Base-by-base conservation (phyloP, 2,329 filamentous ascomycete species). In the Calonectria pauciramosa region DNA sequence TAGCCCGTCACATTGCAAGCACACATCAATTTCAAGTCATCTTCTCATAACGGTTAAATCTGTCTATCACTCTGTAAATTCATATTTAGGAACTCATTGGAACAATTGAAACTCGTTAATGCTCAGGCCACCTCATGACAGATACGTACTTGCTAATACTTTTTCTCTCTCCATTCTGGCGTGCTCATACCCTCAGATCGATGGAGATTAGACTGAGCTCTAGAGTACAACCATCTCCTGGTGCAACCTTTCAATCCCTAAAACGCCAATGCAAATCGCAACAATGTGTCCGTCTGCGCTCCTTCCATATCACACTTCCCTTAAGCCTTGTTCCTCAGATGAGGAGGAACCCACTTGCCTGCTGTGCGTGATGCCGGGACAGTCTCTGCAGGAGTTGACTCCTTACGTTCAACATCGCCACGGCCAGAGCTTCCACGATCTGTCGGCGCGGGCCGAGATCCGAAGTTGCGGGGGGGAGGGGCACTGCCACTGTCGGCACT, bases 321-420 rank as follows among this genome's bases (percentile, higher is more conserved):
- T 77, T 67, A 80, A 71, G 77, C 78, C 81, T 84, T 82, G 77
- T 85, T 84, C 77, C 84, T 84, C 82, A 81, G 44, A 75, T 87
- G 85, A 80, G 84, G 85, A 79, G 91, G 91, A 80, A 93, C 90
- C 85, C 89, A 93, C 84, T 92, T 93, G 79, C 91, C 91, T 59
- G 89, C 80, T 34, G 85, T 87, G 52, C 91, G 89, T 52, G 89
- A 88, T 20, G 91, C 84, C 81, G 88, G 89, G 73, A 91, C 85
- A 63, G 87, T 78, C 85, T 92, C 90, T 47, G 85, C 82, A 28
- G 87, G 79, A 66, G 87, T 85, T 52, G 88, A 86, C 52, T 81
- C 83, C 63, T 85, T 85, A 60, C 84, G 82, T 64, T 81, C 83
- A 70, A 86, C 86, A 54, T 77, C 75, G 41, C 64, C 60, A 34